Percentiles rank a stretch among this genome's conserved stretches.
These are phyloP conservation scores for Rubroshorea leprosula DNA, from an alignment of 345 rosid species.

Conservation along the genomic window DNA sequence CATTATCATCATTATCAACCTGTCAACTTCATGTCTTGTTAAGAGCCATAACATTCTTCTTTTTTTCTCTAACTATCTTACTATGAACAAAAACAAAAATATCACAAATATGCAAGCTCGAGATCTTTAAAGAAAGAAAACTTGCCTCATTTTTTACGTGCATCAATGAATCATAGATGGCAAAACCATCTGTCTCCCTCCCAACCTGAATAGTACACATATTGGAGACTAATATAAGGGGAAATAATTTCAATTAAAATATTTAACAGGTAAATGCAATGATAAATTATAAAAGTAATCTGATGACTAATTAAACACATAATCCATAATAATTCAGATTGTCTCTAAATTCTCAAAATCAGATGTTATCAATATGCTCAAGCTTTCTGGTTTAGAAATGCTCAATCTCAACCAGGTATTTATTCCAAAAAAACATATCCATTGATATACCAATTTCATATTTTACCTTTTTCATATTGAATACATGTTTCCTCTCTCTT, in stretches of 20 bases:
- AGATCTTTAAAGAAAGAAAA: not conserved
- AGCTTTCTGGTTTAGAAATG: not conserved
- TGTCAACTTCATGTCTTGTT: too few relatives aligned
- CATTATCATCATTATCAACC: too few relatives aligned
- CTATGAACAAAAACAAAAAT: not conserved
- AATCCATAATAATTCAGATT: not conserved
- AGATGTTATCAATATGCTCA: not conserved
- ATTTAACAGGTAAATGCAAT: not conserved
- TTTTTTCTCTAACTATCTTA: not conserved
- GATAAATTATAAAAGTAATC: too few relatives aligned
- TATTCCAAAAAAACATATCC: too few relatives aligned
- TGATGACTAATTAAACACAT: too few relatives aligned
- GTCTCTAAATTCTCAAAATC: not conserved
- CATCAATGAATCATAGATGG: conserved; percentile 83
- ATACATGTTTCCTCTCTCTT: too few relatives aligned
- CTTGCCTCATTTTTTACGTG: conserved; percentile 57
- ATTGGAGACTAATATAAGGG: not conserved
- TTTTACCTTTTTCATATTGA: too few relatives aligned
- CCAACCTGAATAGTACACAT: conserved; percentile 48
- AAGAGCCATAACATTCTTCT: too few relatives aligned
- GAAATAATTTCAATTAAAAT: not conserved
- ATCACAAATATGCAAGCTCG: not conserved
- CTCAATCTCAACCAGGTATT: not conserved
- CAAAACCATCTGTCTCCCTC: conserved; percentile 87
- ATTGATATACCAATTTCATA: too few relatives aligned